phyloP scores from a whole-genome alignment of 495 filamentous ascomycete genomes.

The Chaetomium tenue region DNA sequence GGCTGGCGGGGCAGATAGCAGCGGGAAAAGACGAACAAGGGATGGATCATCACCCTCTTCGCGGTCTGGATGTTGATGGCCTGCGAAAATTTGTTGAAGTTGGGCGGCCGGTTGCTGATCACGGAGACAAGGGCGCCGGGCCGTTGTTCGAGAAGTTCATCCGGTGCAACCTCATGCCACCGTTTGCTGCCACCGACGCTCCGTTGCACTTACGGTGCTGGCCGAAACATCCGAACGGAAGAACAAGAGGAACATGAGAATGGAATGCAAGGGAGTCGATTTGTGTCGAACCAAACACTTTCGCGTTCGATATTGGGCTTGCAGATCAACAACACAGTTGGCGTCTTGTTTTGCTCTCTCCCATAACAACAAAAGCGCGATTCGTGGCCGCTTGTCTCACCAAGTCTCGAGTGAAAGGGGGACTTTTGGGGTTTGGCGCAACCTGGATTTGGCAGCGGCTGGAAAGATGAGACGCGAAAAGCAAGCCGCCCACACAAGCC shows the following conservation, averaged over 20 bases:
- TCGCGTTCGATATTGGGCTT: background rate
- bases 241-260: background rate
- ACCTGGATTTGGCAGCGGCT: background rate
- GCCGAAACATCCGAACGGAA: background rate
- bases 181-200: background rate
- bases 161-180: background rate
- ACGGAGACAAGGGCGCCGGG: background rate
- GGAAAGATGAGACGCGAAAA: background rate
- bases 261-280: background rate
- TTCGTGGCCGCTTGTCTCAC: background rate
- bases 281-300: background rate
- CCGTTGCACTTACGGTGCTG: background rate
- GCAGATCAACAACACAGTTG: background rate
- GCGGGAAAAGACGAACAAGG: background rate
- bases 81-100: background rate
- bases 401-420: background rate
- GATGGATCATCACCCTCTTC: slow-evolving; percentile 3
- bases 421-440: background rate
- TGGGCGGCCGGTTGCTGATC: slow-evolving; percentile 1
- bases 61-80: slow-evolving; percentile 4
- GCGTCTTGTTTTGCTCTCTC: background rate
- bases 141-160: background rate
- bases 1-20: slow-evolving; percentile 3
- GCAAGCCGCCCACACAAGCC: background rate
- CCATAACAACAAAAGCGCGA: background rate